Evolutionary conservation across 441 rosid species (phyloP).

Genomic region (Oxalis stricta): DNA sequence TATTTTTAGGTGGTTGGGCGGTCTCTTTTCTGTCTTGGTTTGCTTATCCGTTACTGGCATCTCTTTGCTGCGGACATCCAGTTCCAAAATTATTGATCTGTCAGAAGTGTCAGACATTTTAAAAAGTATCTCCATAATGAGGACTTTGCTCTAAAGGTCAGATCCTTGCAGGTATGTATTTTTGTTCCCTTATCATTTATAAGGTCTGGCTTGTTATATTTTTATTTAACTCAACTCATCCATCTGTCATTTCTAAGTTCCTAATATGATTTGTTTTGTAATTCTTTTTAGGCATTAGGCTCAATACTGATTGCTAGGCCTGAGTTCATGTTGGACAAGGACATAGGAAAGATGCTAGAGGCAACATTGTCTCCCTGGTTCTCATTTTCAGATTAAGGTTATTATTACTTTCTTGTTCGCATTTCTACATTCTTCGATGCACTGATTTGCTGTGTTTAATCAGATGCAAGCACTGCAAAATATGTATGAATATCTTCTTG

Average conservation of each 20-base stretch:
- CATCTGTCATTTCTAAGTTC: too few species aligned
- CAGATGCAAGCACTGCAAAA: slow-evolving; percentile 97
- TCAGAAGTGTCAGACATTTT: slow-evolving; percentile 54
- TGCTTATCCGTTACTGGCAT: slow-evolving; percentile 96
- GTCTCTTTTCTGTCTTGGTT: slow-evolving; percentile 93
- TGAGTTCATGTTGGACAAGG: slow-evolving; percentile 93
- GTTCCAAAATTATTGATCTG: slow-evolving; percentile 44
- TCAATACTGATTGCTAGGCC: slow-evolving; percentile 91
- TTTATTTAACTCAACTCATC: too few species aligned
- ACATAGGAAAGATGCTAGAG: slow-evolving; percentile 73
- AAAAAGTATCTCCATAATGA: slow-evolving; percentile 65
- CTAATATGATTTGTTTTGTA: neutral
- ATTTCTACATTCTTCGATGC: neutral
- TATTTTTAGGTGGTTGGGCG: slow-evolving; percentile 70
- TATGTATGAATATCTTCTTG: slow-evolving; percentile 89
- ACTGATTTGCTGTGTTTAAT: slow-evolving; percentile 19
- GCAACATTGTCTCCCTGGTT: slow-evolving; percentile 59
- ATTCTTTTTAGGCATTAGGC: slow-evolving; percentile 79
- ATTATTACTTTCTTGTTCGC: slow-evolving; percentile 1
- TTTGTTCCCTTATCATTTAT: slow-evolving; percentile 1
- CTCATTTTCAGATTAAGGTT: slow-evolving; percentile 86
- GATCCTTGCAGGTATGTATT: slow-evolving; percentile 85
- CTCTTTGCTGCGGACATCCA: slow-evolving; percentile 43
- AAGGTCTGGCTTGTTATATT: neutral
- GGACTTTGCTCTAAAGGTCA: slow-evolving; percentile 72